These are phyloP conservation scores for Aegilops longissima DNA, from an alignment of 176 grass and related monocot genomes.

Conservation along the genomic window DNA sequence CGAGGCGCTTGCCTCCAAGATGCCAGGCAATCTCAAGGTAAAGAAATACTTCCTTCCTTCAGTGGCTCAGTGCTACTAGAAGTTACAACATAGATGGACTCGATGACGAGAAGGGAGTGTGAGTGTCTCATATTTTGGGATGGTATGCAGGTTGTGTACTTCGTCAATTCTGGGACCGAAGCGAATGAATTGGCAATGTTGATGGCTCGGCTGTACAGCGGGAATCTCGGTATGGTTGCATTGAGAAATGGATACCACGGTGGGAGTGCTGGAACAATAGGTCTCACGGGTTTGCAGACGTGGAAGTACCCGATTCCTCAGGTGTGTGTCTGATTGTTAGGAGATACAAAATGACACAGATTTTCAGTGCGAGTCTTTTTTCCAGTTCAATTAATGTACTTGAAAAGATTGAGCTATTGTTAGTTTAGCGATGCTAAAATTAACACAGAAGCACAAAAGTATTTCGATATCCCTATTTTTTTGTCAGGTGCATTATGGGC, in stretches of 20 bases:
- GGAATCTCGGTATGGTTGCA: conserved; percentile 92
- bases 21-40: conserved; percentile 97
- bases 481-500: not conserved
- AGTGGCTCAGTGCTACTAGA: not conserved
- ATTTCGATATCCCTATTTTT: not conserved
- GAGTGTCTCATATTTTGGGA: not conserved
- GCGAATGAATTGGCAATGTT: conserved; percentile 96
- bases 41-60: not conserved
- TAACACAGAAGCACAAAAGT: not conserved
- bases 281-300: conserved; percentile 78
- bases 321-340: conserved; percentile 34
- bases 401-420: not conserved
- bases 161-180: conserved; percentile 98
- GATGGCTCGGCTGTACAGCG: conserved; percentile 86
- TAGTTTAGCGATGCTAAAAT: not conserved
- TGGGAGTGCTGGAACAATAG: conserved; percentile 88
- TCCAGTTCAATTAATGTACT: not conserved
- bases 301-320: conserved; percentile 98
- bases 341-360: not conserved
- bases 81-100: not conserved
- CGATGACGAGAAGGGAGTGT: not conserved
- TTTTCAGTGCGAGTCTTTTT: not conserved
- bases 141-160: conserved; percentile 72
- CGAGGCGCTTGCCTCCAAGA: conserved; percentile 88
- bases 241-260: conserved; percentile 95